Evolutionary conservation across 371 early-diverging fungal species (phyloP), one percentile per base, ranked within the genome.

Genomic region (Circinella umbellata): DNA sequence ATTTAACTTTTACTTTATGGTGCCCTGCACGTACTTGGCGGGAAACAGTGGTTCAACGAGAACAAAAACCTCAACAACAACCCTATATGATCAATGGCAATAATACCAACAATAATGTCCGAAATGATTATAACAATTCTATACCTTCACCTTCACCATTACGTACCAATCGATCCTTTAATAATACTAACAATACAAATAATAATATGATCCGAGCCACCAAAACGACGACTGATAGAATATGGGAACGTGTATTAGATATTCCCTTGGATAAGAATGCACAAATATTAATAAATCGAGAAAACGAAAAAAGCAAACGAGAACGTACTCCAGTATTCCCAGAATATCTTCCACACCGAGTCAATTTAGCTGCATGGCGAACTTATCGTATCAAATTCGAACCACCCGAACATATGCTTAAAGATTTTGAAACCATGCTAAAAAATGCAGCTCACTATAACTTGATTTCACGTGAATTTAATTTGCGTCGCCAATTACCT

Each of bases 401-500:
- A 4, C 71, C 75, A 4, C 1, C 59, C 0, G 35, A 27, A 11
- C 15, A 34, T 1, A 18, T 37, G 1, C 20, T 18, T 17, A n/a
- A 42, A 0, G 35, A 64, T 1, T 80, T 86, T 37, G 64, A 74
- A n/a, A 10, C 59, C 6, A 65, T 80, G 63, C 38, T 85, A 34
- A n/a, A 68, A 5, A 67, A 75, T 13, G 80, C 80, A 3, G 81
- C 80, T 1, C 74, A 77, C 15, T 87, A 66, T 51, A 85, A 87
- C 37, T 69, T 87, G 17, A 74, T 82, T 0, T 81, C 81, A 4
- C 72, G 71, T 3, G 66, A 75, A 14, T 57, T 60, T 13, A 47
- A 20, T 4, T 37, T 37, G 27, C 62, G n/a, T 47, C 65, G 13
- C 14, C 55, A 35, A 34, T 15, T 18, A 10, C 38, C 51, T 0